These are phyloP conservation scores for Radiomyces spectabilis DNA, from an alignment of 192 early-diverging fungal genomes.

Conservation along the genomic window DNA sequence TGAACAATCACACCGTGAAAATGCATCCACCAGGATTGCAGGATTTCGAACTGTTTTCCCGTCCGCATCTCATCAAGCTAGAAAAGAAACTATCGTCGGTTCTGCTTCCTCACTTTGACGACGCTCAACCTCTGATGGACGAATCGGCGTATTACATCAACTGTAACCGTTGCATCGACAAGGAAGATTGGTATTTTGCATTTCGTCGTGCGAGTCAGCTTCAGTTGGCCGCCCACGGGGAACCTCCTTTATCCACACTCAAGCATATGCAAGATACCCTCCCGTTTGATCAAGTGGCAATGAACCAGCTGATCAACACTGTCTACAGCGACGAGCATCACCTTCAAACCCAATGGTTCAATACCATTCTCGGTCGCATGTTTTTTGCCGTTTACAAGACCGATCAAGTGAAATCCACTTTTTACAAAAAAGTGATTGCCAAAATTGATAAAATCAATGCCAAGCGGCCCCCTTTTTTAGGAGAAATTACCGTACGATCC, in stretches of 20 bases:
- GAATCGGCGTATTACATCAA: constrained; percentile 43
- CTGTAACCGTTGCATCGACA: constrained; percentile 55
- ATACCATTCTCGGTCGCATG: constrained; percentile 74
- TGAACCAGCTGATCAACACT: constrained; percentile 30
- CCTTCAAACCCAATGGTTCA: constrained; percentile 66
- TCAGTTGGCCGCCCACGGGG: constrained; percentile 31
- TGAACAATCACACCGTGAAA: constrained; percentile 58
- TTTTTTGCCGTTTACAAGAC: constrained; percentile 73
- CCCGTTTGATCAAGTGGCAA: constrained; percentile 33
- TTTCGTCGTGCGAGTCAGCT: constrained; percentile 59
- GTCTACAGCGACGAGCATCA: constrained; percentile 52
- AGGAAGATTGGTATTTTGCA: constrained; percentile 88
- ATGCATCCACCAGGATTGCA: constrained; percentile 41
- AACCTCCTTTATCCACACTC: no score
- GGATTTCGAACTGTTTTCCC: constrained; percentile 60
- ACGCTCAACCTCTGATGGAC: no score
- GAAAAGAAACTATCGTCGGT: no score
- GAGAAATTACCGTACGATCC: constrained; percentile 74
- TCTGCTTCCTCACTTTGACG: no score
- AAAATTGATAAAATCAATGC: constrained; percentile 62
- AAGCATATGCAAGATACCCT: no score
- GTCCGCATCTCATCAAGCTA: constrained; percentile 45
- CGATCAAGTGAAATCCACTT: constrained; percentile 50
- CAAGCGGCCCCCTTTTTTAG: constrained; percentile 63
- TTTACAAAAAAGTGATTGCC: constrained; percentile 58